Percentiles rank a stretch among this genome's conserved stretches.
phyloP scores from a whole-genome alignment of 495 filamentous ascomycete genomes.

The Hyphodiscus hymeniophilus region DNA sequence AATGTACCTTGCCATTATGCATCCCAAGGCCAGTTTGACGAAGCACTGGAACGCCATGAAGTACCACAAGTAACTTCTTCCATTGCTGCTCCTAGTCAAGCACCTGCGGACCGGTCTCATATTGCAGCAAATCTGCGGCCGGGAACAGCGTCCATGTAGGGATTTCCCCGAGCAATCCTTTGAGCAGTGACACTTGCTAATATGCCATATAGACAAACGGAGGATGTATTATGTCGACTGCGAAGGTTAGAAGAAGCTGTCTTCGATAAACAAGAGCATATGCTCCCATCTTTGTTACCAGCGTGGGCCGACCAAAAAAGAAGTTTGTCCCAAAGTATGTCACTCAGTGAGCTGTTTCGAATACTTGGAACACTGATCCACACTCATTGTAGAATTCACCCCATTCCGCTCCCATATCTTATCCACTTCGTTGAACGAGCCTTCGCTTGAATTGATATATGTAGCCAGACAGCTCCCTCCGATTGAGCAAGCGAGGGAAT shows the following conservation, averaged over 20 bases:
- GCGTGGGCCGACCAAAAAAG: background rate
- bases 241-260: conserved; percentile 3
- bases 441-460: conserved; percentile 2
- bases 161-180: background rate
- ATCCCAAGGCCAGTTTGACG: background rate
- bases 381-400: background rate
- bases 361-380: background rate
- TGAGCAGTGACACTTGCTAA: no score
- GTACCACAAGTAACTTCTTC: no score
- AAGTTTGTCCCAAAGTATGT: conserved; percentile 1
- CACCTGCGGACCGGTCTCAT: background rate
- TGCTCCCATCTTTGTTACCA: background rate
- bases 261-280: background rate
- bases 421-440: conserved; percentile 1
- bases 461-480: background rate
- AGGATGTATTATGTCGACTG: conserved; percentile 4
- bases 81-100: no score
- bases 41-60: background rate
- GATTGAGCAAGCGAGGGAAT: conserved; percentile 2
- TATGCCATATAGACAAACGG: no score
- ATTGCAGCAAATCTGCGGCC: background rate
- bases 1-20: conserved; percentile 4
- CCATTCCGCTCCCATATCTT: conserved; percentile 1
- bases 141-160: conserved; percentile 1
- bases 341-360: background rate